Conservation (phyloP, 108 stramenopile genomes). For the Poteriospumella lacustris region DNA sequence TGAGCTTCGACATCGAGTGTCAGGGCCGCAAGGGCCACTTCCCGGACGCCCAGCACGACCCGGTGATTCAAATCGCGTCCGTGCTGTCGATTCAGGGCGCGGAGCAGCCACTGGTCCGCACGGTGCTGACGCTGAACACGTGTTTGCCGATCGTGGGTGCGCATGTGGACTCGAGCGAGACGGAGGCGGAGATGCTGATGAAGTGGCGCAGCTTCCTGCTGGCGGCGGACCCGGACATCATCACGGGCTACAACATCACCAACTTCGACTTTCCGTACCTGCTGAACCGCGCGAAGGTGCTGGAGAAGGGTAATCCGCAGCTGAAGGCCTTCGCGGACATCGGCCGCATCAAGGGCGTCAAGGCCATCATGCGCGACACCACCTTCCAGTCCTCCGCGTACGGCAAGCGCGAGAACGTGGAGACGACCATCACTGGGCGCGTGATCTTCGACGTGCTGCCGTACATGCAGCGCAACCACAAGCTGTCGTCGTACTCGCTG, state of each 20-base stretch:
- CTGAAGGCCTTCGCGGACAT: slow-evolving; percentile 66
- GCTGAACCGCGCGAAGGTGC: slow-evolving; percentile 81
- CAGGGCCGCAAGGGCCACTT: slow-evolving; percentile 88
- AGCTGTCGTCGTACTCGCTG: slow-evolving; percentile 88
- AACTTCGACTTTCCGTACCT: slow-evolving; percentile 99
- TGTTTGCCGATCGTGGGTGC: slow-evolving; percentile 96
- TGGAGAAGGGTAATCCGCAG: slow-evolving; percentile 46
- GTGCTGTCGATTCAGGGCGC: slow-evolving; percentile 78
- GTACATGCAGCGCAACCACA: slow-evolving; percentile 99
- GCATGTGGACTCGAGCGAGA: slow-evolving; percentile 85
- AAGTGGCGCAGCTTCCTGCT: slow-evolving; percentile 86
- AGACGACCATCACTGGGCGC: slow-evolving; percentile 89
- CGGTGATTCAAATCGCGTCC: slow-evolving; percentile 99
- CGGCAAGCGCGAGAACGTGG: slow-evolving; percentile 86
- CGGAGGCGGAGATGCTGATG: slow-evolving; percentile 65
- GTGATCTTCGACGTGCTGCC: slow-evolving; percentile 98
- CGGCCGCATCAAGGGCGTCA: slow-evolving; percentile 73
- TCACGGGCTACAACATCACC: slow-evolving; percentile 92
- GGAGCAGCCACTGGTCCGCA: slow-evolving; percentile 70
- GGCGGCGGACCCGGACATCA: slow-evolving; percentile 86
- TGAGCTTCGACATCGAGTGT: slow-evolving; percentile 97
- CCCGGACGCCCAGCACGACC: slow-evolving; percentile 93
- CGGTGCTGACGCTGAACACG: slow-evolving; percentile 90
- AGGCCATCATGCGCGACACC: slow-evolving; percentile 83
- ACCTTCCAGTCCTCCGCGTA: slow-evolving; percentile 92